A percentile compares a stretch with the other conserved stretches of the same genome.
Conservation (phyloP, 495 filamentous ascomycete species). For the Chaetomium fimeti region DNA sequence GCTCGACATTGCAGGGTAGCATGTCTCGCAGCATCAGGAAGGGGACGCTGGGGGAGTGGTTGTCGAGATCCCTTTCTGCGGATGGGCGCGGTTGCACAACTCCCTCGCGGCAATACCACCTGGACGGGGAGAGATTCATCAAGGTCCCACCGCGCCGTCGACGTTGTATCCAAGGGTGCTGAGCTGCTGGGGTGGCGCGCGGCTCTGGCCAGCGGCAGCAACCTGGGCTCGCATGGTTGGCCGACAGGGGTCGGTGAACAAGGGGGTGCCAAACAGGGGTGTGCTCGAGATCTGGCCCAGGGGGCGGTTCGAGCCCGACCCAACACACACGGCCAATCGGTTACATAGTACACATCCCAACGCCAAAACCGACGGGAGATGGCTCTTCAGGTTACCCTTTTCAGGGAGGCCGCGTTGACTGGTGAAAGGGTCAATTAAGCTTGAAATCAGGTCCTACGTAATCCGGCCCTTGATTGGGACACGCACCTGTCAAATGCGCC, state of each 20-base stretch:
- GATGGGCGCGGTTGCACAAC: slow-evolving; percentile 10
- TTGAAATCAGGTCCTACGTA: background rate
- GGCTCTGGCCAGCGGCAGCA: slow-evolving; percentile 20
- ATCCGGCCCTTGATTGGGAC: no score
- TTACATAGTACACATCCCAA: slow-evolving; percentile 24
- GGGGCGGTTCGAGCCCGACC: slow-evolving; percentile 17
- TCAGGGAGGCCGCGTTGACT: background rate
- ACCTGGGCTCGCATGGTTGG: slow-evolving; percentile 14
- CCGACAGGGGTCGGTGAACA: slow-evolving; percentile 9
- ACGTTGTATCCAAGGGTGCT: background rate
- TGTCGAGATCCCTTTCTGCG: slow-evolving; percentile 8
- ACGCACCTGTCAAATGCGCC: no score
- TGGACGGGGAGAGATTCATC: background rate
- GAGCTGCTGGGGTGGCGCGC: slow-evolving; percentile 20
- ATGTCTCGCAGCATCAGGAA: slow-evolving; percentile 4
- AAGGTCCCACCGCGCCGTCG: background rate
- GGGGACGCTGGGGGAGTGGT: slow-evolving; percentile 4
- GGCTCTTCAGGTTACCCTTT: background rate
- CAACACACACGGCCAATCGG: slow-evolving; percentile 28
- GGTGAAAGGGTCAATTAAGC: background rate
- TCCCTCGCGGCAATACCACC: slow-evolving; percentile 16
- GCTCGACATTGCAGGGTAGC: slow-evolving; percentile 6
- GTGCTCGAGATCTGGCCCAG: slow-evolving; percentile 22
- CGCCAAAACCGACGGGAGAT: slow-evolving; percentile 12
- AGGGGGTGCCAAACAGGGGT: slow-evolving; percentile 20